Base-by-base conservation (phyloP, 2,329 filamentous ascomycete genomes). In the Epichloe scottii region DNA sequence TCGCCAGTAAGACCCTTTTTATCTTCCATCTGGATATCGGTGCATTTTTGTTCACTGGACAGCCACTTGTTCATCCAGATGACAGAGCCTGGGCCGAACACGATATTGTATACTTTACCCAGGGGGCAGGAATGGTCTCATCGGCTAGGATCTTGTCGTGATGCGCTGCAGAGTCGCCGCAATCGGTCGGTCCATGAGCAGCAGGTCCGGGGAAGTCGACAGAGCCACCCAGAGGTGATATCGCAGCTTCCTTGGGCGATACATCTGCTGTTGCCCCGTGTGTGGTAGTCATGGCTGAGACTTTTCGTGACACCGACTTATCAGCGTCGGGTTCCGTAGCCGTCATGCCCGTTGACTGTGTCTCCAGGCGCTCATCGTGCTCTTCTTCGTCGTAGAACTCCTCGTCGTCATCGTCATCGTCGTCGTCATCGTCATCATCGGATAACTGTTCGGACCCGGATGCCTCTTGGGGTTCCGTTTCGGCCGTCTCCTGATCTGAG, bases 31-130 rank as follows among this genome's bases (percentile, higher is more conserved):
- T 87, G 84, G 26, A 97, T 66, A n/a, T 98, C 93, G 4, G 78
- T 76, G 43, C 87, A 93, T 64, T 95, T 97, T 63, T 95, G 88
- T 51, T 96, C 89, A 21, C 82, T 82, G 0, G 86, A 76, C 43
- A 98, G 73, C 77, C 89, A 97, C 60, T 89, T 93, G 12, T 78
- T 75, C 80, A 98, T 89, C 69, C 90, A 98, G 0, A 77, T 71
- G 5, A 81, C 78, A 1, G 90, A 96, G 2, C 76, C 78, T 2
- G 86, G 79, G 0, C 94, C 93, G 61, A 96, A 98, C 58, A 95
- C 77, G 51, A 95, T 70, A 55, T 81, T 85, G 66, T 94, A 98
- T 33, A 97, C 82, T 64, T 95, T 94, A 49, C 93, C 93, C 1
- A 98, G 71, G 0, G 93, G 2, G 91, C 93, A 0, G 85, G 77